phyloP scores from a whole-genome alignment of 106 monocot genomes.

The Acanthochlamys bracteata region DNA sequence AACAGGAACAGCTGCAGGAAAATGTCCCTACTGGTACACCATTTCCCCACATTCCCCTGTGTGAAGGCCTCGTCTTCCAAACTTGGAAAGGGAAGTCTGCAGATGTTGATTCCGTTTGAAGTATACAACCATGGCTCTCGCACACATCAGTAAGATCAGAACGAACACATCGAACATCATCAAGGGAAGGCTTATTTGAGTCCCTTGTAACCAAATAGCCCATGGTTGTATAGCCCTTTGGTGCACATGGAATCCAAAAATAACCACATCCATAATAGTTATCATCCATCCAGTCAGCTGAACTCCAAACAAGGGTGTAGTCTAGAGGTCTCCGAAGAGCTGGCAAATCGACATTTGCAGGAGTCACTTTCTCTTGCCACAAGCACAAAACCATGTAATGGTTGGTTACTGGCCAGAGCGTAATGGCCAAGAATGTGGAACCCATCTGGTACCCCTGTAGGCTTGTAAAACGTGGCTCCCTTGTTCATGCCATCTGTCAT shows the following conservation, averaged over 20 bases:
- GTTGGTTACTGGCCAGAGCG: slow-evolving; percentile 47
- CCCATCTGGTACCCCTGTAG: slow-evolving; percentile 52
- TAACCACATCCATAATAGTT: slow-evolving; percentile 35
- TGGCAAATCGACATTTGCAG: slow-evolving; percentile 20
- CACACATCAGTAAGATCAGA: slow-evolving; percentile 70
- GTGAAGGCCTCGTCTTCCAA: slow-evolving; percentile 57
- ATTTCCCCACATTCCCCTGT: slow-evolving; percentile 63
- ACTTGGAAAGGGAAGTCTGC: slow-evolving; percentile 27
- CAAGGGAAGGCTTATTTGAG: slow-evolving; percentile 61
- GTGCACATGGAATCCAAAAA: slow-evolving; percentile 77
- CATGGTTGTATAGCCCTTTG: slow-evolving; percentile 65
- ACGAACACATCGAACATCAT: slow-evolving; percentile 77
- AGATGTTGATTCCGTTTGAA: slow-evolving; percentile 17
- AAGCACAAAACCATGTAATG: slow-evolving; percentile 72
- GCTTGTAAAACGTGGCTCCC: slow-evolving; percentile 75
- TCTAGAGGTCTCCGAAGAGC: slow-evolving; percentile 69
- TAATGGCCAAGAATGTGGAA: slow-evolving; percentile 84
- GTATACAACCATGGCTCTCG: slow-evolving; percentile 41
- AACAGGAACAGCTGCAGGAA: slow-evolving; percentile 34
- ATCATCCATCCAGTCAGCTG: slow-evolving; percentile 31
- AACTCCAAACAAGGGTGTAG: slow-evolving; percentile 69
- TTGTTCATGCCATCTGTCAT: slow-evolving; percentile 11
- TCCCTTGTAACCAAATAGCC: slow-evolving; percentile 67
- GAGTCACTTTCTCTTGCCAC: slow-evolving; percentile 44
- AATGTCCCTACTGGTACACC: slow-evolving; percentile 76